Conservation (phyloP, 2,329 filamentous ascomycete species). For the Sclerotinia minor region DNA sequence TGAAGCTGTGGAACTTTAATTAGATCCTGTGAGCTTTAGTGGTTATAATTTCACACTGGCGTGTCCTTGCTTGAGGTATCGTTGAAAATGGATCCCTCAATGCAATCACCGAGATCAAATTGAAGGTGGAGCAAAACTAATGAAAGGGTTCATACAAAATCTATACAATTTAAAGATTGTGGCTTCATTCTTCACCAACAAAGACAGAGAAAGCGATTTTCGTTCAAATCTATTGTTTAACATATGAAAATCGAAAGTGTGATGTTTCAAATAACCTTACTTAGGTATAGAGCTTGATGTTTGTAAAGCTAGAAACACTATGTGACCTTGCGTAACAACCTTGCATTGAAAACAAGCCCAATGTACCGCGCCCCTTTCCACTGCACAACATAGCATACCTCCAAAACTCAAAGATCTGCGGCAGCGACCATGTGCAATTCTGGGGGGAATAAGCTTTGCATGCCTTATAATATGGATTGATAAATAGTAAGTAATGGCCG, state of each 20-base stretch:
- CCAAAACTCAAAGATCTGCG: slow-evolving; percentile 32
- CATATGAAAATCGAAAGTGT: neutral
- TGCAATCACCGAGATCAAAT: slow-evolving; percentile 24
- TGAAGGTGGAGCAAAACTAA: slow-evolving; percentile 25
- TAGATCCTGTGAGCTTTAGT: slow-evolving; percentile 21
- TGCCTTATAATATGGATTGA: slow-evolving; percentile 10
- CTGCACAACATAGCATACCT: slow-evolving; percentile 12
- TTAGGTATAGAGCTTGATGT: neutral
- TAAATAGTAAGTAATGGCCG: slow-evolving; percentile 15
- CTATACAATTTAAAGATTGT: slow-evolving; percentile 8
- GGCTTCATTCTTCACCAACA: slow-evolving; percentile 7
- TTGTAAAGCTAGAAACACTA: neutral
- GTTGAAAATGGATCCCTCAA: slow-evolving; percentile 13
- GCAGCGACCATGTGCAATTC: slow-evolving; percentile 26
- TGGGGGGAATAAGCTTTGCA: slow-evolving; percentile 19
- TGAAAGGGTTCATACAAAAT: slow-evolving; percentile 9
- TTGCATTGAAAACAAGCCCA: slow-evolving; percentile 14
- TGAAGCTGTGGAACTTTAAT: slow-evolving; percentile 62
- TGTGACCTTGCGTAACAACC: slow-evolving; percentile 7
- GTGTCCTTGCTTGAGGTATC: neutral
- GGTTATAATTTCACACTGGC: slow-evolving; percentile 6
- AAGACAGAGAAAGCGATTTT: neutral
- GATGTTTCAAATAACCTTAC: neutral
- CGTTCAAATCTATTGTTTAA: neutral
- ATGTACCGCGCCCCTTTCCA: slow-evolving; percentile 17